Evolutionary conservation across 2,329 filamentous ascomycete species (phyloP).

Genomic region (Cladosporium sp.): DNA sequence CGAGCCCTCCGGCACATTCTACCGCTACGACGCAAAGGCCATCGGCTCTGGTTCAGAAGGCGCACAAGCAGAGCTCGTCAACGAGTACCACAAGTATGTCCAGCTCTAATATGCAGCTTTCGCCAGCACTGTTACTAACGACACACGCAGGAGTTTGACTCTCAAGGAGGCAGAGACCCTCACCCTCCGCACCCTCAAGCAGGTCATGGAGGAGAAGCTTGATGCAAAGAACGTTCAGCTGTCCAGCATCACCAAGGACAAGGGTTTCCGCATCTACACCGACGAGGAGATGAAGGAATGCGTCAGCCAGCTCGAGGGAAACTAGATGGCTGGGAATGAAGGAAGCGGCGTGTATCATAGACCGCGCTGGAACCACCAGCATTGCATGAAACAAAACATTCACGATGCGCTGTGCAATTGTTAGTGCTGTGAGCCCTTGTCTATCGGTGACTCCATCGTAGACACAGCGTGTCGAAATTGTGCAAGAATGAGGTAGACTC

Average conservation of each 20-base stretch:
- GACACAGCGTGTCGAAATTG: no score
- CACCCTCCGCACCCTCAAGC: constrained; percentile 95
- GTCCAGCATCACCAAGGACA: constrained; percentile 95
- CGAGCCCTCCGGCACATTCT: constrained; percentile 96
- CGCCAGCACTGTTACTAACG: not conserved
- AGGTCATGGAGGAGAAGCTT: constrained; percentile 99
- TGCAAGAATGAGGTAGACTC: no score
- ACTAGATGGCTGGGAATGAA: constrained; percentile 28
- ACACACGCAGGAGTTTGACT: constrained; percentile 62
- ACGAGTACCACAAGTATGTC: constrained; percentile 82
- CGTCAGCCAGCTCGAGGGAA: constrained; percentile 68
- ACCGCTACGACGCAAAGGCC: constrained; percentile 97
- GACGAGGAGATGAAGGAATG: constrained; percentile 96
- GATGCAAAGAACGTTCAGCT: constrained; percentile 98
- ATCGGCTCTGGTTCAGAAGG: constrained; percentile 97
- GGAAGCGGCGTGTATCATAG: constrained; percentile 5
- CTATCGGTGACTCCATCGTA: no score
- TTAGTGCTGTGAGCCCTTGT: no score
- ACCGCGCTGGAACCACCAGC: not conserved
- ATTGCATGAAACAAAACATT: constrained; percentile 5
- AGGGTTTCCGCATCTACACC: constrained; percentile 96
- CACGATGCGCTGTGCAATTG: not conserved
- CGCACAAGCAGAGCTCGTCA: constrained; percentile 95
- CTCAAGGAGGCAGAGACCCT: constrained; percentile 90
- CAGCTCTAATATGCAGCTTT: no score